Percentiles rank a stretch among this genome's conserved stretches.
These are phyloP conservation scores for Aspergillus nanangensis DNA, from an alignment of 495 filamentous ascomycete species.

Conservation along the genomic window DNA sequence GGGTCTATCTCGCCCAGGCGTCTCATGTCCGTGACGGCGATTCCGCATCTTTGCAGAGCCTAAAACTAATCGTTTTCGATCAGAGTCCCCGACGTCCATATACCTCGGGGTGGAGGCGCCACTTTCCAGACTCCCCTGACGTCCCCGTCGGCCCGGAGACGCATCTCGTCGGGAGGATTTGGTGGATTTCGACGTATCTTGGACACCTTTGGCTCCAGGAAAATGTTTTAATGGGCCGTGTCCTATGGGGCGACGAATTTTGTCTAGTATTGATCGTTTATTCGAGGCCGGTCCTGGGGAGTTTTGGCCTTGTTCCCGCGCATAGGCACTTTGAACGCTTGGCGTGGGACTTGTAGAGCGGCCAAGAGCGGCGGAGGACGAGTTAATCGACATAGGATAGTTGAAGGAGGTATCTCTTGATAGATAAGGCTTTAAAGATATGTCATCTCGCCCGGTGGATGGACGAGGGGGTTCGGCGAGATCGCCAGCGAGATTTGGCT, in stretches of 20 bases:
- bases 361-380: conserved; percentile 40
- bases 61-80: conserved; percentile 40
- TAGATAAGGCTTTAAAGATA: conserved; percentile 47
- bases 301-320: conserved; percentile 45
- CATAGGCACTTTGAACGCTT: conserved; percentile 56
- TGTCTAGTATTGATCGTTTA: conserved; percentile 64
- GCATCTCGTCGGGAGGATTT: conserved; percentile 49
- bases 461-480: conserved; percentile 51
- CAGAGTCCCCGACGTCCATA: conserved; percentile 31
- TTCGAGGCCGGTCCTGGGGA: conserved; percentile 55
- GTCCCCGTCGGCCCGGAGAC: conserved; percentile 36
- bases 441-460: conserved; percentile 66
- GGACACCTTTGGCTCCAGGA: conserved; percentile 50
- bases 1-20: conserved; percentile 23
- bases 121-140: conserved; percentile 42
- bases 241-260: conserved; percentile 54
- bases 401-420: conserved; percentile 40
- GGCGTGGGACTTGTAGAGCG: conserved; percentile 74
- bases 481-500: conserved; percentile 44
- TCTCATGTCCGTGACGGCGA: conserved; percentile 53
- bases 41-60: conserved; percentile 24
- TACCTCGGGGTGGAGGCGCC: conserved; percentile 14
- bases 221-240: conserved; percentile 50
- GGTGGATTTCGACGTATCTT: conserved; percentile 29
- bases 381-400: conserved; percentile 40